Evolutionary conservation across 495 filamentous ascomycete species (phyloP), one percentile per base, ranked within the genome.

Genomic region (Trichoderma erinaceum): DNA sequence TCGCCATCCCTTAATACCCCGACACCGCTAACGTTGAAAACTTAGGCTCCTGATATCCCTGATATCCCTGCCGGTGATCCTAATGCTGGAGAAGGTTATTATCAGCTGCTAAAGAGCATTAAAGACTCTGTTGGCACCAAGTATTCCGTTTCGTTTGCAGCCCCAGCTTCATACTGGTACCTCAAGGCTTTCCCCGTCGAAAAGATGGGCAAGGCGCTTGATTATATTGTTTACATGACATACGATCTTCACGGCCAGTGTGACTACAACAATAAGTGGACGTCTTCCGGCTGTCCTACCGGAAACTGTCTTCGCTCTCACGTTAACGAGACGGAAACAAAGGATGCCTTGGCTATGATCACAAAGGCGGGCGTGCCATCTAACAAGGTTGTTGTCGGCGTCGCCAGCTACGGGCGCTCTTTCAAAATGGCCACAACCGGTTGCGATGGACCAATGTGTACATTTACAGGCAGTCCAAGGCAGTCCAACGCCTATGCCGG

Each of bases 291-390:
- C 27, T 84, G 81, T 66, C 64, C 65, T 0, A 41, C 41, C 0
- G 78, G 81, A 18, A 77, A 77, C 68, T 81, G 79, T 68, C 76
- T 82, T 1, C 73, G 78, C 25, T 75, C 72, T 11, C 80, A 83
- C 63, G 77, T 81, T 43, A 82, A 82, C 66, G 21, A 69, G 41
- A 81, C 81, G 4, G 81, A 84, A 70, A 83, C 78, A 3, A 64
- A 69, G 41, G 65, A 73, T 41, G 72, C 77, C 3, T 71, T 85
- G 1, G 65, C 73, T 16, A 83, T 84, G 80, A 74, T 84, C 18
- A 84, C 83, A 44, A 85, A 85, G 68, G 81, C 81, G 0, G 81
- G 82, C 18, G 79, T 82, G 0, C 77, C 75, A 0, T 48, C 71
- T 0, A 76, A 73, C 48, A 81, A 79, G 69, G 64, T 85, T 29